Evolutionary conservation across 2,329 filamentous ascomycete genomes (phyloP), one percentile per base, ranked within the genome.

Genomic region (Pseudocercospora cruenta): DNA sequence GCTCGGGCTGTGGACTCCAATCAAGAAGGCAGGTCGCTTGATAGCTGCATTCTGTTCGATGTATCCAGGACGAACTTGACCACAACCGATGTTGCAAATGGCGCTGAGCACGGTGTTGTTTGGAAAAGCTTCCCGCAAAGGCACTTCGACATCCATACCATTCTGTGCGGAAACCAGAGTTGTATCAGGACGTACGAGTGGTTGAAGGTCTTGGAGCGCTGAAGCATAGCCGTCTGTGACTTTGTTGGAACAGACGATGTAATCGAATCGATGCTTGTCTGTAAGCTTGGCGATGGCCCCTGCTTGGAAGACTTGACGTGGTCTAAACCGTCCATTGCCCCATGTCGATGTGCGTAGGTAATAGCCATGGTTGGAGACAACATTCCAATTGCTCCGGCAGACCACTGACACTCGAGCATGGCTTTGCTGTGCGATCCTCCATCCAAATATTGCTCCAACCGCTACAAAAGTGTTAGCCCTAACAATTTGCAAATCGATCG

Each of bases 181-280:
- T 1, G 71, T 73, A 5, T 65, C 61, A 8, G 61, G 49, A 8
- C 60, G 43, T 4, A 73, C 68, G 4, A 67, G 58, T 1, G 53
- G 58, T 10, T 55, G 59, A 4, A 73, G 63, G 14, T 71, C 68
- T 3, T 63, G 24, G 22, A 72, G 36, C 21, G 66, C 65, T 8
- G 66, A 64, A 10, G 62, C 39, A 16, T 66, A 63, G 22, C 66
- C 62, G 6, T 60, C 62, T 1, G 60, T 72, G 58, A 73, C 62
- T 47, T 74, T 74, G 64, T 70, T 74, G 26, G 71, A 68, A 24
- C 68, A 68, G 28, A 74, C 64, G 19, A 73, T 58, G 49, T 71
- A 74, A 47, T 73, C 70, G 60, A 72, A 73, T 5, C 62, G 24
- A 19, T 68, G 65, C 16, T 39, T 51, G 26, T 24, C 22, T 28